Percentiles rank a stretch among this genome's conserved stretches.
Conservation (phyloP, 2,329 filamentous ascomycete genomes). For the Diaporthe ilicicola region DNA sequence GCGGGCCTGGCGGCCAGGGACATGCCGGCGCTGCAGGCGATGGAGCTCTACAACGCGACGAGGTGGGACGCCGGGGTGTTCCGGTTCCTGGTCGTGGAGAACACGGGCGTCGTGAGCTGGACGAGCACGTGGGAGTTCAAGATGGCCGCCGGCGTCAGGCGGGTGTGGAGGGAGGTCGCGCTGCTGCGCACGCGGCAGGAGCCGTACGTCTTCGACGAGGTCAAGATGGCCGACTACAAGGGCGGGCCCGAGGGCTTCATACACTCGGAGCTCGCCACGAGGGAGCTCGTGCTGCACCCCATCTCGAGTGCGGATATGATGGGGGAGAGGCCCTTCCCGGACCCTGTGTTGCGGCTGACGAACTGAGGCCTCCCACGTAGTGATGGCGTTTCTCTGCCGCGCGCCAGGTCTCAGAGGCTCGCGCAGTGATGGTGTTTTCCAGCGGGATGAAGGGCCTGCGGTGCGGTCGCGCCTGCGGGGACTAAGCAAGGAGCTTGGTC, state of each 20-base stretch:
- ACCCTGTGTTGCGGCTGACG: constrained; percentile 24
- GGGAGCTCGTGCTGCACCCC: constrained; percentile 30
- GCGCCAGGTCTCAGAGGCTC: not conserved
- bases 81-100: constrained; percentile 36
- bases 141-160: constrained; percentile 12
- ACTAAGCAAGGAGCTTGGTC: not conserved
- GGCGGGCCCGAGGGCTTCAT: constrained; percentile 31
- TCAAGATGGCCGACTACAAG: constrained; percentile 16
- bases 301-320: constrained; percentile 28
- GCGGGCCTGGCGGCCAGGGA: constrained; percentile 37
- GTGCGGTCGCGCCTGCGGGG: not conserved
- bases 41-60: constrained; percentile 42
- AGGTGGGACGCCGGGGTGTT: constrained; percentile 38
- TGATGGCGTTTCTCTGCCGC: not conserved
- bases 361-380: not conserved
- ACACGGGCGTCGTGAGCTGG: constrained; percentile 33
- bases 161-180: constrained; percentile 33
- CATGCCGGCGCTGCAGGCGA: constrained; percentile 39
- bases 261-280: constrained; percentile 30
- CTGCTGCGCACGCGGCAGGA: constrained; percentile 25
- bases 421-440: not conserved
- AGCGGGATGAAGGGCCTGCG: not conserved
- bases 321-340: constrained; percentile 25
- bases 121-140: constrained; percentile 33
- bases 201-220: constrained; percentile 30